Evolutionary conservation across 352 stramenopile genomes (phyloP).

Genomic region (Phytophthora quininea): DNA sequence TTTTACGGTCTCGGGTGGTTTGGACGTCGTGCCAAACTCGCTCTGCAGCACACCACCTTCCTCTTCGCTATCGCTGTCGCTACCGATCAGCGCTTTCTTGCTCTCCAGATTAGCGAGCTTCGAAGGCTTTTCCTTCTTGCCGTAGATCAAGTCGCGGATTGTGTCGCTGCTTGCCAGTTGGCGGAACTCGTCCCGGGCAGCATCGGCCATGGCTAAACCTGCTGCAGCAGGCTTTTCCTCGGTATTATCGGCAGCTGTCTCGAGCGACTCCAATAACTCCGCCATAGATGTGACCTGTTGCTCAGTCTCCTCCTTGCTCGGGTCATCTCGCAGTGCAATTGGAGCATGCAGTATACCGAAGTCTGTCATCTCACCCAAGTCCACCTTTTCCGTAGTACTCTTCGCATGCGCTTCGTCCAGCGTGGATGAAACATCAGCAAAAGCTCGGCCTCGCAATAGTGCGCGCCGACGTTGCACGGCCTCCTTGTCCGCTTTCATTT

Average conservation of each 20-base stretch:
- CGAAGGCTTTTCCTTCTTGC: constrained; percentile 29
- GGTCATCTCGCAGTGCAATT: constrained; percentile 74
- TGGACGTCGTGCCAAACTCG: constrained; percentile 51
- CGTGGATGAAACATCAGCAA: constrained; percentile 65
- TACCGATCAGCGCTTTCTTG: constrained; percentile 35
- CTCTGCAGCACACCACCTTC: constrained; percentile 76
- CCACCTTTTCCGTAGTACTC: constrained; percentile 51
- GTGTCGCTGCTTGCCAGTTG: constrained; percentile 59
- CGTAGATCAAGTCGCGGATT: constrained; percentile 50
- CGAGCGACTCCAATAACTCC: constrained; percentile 72
- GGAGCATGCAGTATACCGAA: constrained; percentile 77
- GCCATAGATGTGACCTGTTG: constrained; percentile 75
- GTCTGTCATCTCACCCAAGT: constrained; percentile 85
- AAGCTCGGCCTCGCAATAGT: constrained; percentile 75
- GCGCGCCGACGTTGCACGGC: constrained; percentile 69
- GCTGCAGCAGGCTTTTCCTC: constrained; percentile 20
- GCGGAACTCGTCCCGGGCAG: constrained; percentile 59
- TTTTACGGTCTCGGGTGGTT: constrained; percentile 16
- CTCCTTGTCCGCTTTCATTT: constrained; percentile 71
- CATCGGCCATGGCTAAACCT: constrained; percentile 34
- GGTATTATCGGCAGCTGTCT: constrained; percentile 51
- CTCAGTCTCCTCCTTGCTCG: constrained; percentile 52
- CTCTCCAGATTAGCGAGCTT: constrained; percentile 9
- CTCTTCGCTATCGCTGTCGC: constrained; percentile 76
- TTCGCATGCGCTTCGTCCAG: constrained; percentile 30